Evolutionary conservation across 805 yeast species (phyloP), one percentile per base, ranked within the genome.

Genomic region (Nakazawaea laoshanensis): DNA sequence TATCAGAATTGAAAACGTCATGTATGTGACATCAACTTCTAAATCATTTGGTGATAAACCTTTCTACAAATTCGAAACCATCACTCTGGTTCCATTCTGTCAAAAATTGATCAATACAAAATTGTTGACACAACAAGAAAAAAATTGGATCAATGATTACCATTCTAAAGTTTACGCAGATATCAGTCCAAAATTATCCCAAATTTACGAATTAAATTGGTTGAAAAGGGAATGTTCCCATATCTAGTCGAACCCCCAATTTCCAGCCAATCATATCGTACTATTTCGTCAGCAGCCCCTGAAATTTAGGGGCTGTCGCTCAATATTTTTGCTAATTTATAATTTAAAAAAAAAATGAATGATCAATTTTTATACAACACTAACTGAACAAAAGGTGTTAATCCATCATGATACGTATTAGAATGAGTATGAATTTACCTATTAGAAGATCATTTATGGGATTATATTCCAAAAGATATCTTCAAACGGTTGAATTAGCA

Each of bases 11-110:
- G 67, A 62, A 32, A 59, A 66, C 44, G 70, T 71, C 48, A 61
- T 73, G 62, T 62, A 48, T 37, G 65, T 67, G 25, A 63, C 61
- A 40, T 63, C 61, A 30, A 45, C 59, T 29, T 67, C 61, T 7
- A 29, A 30, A 23, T 38, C 45, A 1, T 59, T 54, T 43, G 59
- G 57, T 26, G 70, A 65, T 15, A 62, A 56, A 38, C 50, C 55
- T 32, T 73, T 67, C 43, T 57, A 57, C 26, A 65, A 67, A 45
- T 73, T 74, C 52, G 74, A 69, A 30, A 71, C 78, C 8, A 60
- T 74, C 24, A 74, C 82, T 1, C 55, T 61, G 32, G 77, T 70
- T 30, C 82, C 82, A 20, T 72, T 63, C 47, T 69, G 77, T 52
- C 55, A 56, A 29, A 66, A 64, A 33, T 61, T 74, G 47, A 73